phyloP scores from a whole-genome alignment of 768 basidiomycete species.

The Suillus tomentosus region DNA sequence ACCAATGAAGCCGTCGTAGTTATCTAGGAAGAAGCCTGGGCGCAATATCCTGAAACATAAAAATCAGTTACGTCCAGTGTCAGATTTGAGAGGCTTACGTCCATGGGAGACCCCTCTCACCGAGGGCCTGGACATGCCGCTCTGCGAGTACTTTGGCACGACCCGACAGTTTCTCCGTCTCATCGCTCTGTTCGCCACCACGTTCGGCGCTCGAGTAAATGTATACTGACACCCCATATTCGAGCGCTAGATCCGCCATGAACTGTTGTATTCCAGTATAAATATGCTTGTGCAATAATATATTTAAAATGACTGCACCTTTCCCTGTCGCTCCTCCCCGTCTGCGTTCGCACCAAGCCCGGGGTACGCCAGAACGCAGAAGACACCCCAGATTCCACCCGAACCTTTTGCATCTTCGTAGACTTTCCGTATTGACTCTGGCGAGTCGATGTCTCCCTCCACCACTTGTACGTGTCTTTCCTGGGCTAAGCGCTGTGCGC shows the following conservation, averaged over 20 bases:
- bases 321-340: conserved; percentile 43
- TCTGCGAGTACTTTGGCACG: conserved; percentile 42
- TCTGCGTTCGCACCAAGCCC: conserved; percentile 43
- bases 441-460: conserved; percentile 37
- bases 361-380: conserved; percentile 40
- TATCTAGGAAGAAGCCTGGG: conserved; percentile 48
- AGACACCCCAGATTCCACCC: conserved; percentile 42
- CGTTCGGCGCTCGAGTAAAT: conserved; percentile 43
- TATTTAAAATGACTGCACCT: conserved; percentile 24
- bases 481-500: conserved; percentile 26
- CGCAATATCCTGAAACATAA: conserved; percentile 36
- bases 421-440: conserved; percentile 30
- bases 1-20: conserved; percentile 39
- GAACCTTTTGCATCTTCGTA: conserved; percentile 36
- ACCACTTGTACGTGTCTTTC: conserved; percentile 35
- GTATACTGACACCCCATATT: conserved; percentile 37
- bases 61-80: not conserved
- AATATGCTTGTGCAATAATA: not conserved
- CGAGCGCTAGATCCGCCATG: conserved; percentile 38
- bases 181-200: conserved; percentile 38
- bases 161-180: conserved; percentile 24
- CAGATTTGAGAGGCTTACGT: conserved; percentile 32
- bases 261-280: conserved; percentile 22
- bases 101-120: conserved; percentile 36
- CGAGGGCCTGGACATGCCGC: conserved; percentile 34